These are phyloP conservation scores for Yamadazyma sp. DNA, from an alignment of 1,139 yeast genomes.

Conservation along the genomic window DNA sequence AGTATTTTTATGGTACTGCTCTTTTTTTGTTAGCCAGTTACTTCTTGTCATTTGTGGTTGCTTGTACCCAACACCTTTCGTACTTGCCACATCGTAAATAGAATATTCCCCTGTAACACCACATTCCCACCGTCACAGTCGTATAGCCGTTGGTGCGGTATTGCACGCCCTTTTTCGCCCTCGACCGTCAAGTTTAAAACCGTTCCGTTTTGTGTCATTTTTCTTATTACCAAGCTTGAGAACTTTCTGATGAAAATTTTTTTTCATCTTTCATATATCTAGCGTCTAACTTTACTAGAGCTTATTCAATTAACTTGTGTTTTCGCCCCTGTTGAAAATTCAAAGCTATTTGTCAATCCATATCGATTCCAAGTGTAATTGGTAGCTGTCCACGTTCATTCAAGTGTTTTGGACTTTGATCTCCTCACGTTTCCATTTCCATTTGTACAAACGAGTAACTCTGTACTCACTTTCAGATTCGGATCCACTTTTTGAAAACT, in stretches of 20 bases:
- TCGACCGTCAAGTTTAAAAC: too few species aligned
- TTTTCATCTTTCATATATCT: background rate
- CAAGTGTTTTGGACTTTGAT: background rate
- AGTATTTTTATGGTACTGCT: too few species aligned
- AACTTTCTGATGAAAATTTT: background rate
- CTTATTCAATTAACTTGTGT: background rate
- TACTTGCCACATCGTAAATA: too few species aligned
- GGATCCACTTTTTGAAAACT: too few species aligned
- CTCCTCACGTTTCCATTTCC: too few species aligned
- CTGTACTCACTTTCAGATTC: background rate
- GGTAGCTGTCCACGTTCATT: background rate
- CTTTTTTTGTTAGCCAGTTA: too few species aligned
- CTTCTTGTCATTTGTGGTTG: background rate
- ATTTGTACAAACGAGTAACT: too few species aligned
- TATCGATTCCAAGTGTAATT: too few species aligned
- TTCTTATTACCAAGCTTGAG: background rate
- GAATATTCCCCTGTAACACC: too few species aligned
- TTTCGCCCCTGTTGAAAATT: background rate
- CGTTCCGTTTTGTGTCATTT: background rate
- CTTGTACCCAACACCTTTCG: too few species aligned
- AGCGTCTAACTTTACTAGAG: background rate
- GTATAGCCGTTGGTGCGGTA: too few species aligned
- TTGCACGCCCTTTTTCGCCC: background rate
- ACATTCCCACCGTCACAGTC: too few species aligned
- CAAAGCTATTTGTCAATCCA: background rate